Percentiles rank a stretch among this genome's conserved stretches.
Evolutionary conservation across 768 basidiomycete genomes (phyloP).

Genomic region (Lentinula sp.): DNA sequence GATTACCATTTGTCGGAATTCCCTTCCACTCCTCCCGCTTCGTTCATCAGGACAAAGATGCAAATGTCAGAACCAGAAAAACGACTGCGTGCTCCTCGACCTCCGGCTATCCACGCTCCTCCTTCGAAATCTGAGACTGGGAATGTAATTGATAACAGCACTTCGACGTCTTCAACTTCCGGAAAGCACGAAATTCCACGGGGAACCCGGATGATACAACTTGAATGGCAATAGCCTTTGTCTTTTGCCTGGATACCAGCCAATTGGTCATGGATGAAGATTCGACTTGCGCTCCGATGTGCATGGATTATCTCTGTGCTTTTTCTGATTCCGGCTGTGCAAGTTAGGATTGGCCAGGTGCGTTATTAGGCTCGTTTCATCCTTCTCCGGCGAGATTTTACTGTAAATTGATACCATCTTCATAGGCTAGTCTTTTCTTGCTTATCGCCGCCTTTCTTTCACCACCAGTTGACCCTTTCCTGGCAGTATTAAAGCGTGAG

Average conservation of each 20-base stretch:
- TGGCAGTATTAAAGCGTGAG: constrained; percentile 65
- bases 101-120: neutral
- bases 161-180: neutral
- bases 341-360: constrained; percentile 54
- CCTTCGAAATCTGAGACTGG: neutral
- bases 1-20: no score
- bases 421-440: neutral
- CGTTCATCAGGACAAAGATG: no score
- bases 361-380: constrained; percentile 49
- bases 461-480: constrained; percentile 63
- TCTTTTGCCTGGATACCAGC: constrained; percentile 46
- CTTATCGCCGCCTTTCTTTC: constrained; percentile 54
- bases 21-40: no score
- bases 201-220: neutral
- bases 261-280: constrained; percentile 47
- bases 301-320: constrained; percentile 62
- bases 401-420: constrained; percentile 21
- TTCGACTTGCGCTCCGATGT: constrained; percentile 57
- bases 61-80: neutral
- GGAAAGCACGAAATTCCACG: neutral
- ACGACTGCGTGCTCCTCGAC: neutral
- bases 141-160: neutral
- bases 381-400: constrained; percentile 38
- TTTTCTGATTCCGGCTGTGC: constrained; percentile 47
- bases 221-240: neutral